Evolutionary conservation across 305 asterid genomes (phyloP), one percentile per base, ranked within the genome.

Genomic region (Solanum chacoense): DNA sequence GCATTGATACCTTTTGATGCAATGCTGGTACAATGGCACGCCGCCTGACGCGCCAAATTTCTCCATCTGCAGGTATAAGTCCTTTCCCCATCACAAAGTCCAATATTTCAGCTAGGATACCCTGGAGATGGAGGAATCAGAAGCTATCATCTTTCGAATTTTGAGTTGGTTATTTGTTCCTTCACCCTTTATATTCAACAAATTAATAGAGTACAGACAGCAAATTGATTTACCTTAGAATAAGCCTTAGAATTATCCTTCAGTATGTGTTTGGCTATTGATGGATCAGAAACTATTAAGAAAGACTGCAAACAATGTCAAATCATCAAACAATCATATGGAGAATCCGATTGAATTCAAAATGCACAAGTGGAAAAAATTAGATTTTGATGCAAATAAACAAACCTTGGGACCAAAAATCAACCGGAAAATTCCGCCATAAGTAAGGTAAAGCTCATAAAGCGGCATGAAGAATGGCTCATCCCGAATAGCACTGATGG

Each of bases 31-130:
- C 99, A 88, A 97, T 95, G 90, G 94, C 98, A 88, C 99, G 98
- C 88, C 99, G 90, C 88, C 99, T 94, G 37, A 93, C 94, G n/a
- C 98, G 98, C 99, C 99, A 97, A 89, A 93, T 91, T 91, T 97
- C 99, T 88, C 98, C 99, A 91, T 97, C 99, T 89, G 99, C 99
- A 85, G 99, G 99, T 87, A 97, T 97, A 86, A 97, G 99, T 90
- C 99, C 99, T 93, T 95, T 97, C 88, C 99, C 99, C 99, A 97
- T 97, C 29, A 97, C 99, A 91, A 97, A 97, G 50, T 96, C 98
- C 92, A 97, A 92, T 86, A 97, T 97, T 91, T 97, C 99, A 90
- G 98, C 98, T 75, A 97, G 94, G 93, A 97, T 93, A 77, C 99
- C 99, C 99, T 96, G 95, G 42, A 71, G 8, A 85, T 85, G 77